A percentile compares a stretch with the other conserved stretches of the same genome.
These are phyloP conservation scores for Aspergillus asperescens DNA, from an alignment of 495 filamentous ascomycete species.

Conservation along the genomic window DNA sequence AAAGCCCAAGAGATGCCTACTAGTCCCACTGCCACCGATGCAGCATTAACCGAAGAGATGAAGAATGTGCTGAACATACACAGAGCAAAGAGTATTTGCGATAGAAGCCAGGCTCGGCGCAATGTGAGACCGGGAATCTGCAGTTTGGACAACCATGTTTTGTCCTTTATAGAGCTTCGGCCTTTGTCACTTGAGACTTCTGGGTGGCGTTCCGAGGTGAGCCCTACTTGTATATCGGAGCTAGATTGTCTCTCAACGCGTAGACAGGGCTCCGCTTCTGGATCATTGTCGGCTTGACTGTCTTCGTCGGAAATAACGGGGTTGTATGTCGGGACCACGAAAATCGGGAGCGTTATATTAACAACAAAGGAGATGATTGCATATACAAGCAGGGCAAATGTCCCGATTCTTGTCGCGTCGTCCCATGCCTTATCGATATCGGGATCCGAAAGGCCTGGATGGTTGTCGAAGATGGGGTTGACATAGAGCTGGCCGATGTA, in stretches of 20 bases:
- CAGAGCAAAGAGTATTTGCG: slow-evolving; percentile 69
- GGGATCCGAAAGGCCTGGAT: slow-evolving; percentile 67
- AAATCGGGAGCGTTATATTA: slow-evolving; percentile 75
- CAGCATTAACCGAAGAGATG: slow-evolving; percentile 58
- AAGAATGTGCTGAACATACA: slow-evolving; percentile 80
- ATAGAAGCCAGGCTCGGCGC: slow-evolving; percentile 76
- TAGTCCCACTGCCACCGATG: slow-evolving; percentile 67
- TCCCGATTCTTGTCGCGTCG: slow-evolving; percentile 72
- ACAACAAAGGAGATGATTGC: slow-evolving; percentile 73
- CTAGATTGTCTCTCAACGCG: slow-evolving; percentile 25
- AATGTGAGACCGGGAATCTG: slow-evolving; percentile 78
- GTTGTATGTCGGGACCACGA: slow-evolving; percentile 69
- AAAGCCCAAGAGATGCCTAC: slow-evolving; percentile 86
- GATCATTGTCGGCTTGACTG: slow-evolving; percentile 7
- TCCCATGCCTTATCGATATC: slow-evolving; percentile 77
- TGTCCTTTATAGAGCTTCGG: slow-evolving; percentile 13
- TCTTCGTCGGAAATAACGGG: slow-evolving; percentile 6
- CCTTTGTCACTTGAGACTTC: slow-evolving; percentile 9
- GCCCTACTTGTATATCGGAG: slow-evolving; percentile 26
- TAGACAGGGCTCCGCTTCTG: slow-evolving; percentile 19
- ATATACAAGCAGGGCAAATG: slow-evolving; percentile 81
- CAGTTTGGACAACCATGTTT: slow-evolving; percentile 47
- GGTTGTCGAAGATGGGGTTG: slow-evolving; percentile 67
- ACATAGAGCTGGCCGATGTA: slow-evolving; percentile 88
- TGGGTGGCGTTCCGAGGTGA: slow-evolving; percentile 29